Evolutionary conservation across 352 stramenopile genomes (phyloP).

Genomic region (Pythium vanterpoolii): DNA sequence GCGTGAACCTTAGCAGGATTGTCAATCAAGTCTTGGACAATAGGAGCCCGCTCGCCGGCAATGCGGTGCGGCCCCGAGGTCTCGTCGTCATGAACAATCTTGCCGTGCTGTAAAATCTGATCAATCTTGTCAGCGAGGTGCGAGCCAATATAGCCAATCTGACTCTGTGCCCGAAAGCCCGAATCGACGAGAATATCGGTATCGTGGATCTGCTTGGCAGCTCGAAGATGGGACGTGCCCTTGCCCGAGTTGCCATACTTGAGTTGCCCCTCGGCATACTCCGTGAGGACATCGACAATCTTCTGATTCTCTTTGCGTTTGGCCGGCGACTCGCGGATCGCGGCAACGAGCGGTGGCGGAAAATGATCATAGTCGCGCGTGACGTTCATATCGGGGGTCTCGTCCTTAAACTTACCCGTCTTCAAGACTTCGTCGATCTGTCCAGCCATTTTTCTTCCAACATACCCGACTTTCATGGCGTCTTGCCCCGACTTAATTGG

Average conservation of each 20-base stretch:
- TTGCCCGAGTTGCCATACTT: constrained; percentile 71
- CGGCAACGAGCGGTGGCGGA: constrained; percentile 39
- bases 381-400: constrained; percentile 42
- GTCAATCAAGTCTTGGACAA: constrained; percentile 59
- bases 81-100: constrained; percentile 47
- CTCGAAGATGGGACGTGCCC: constrained; percentile 62
- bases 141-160: constrained; percentile 57
- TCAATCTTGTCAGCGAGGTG: constrained; percentile 79
- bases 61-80: constrained; percentile 32
- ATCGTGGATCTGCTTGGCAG: constrained; percentile 61
- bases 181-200: constrained; percentile 46
- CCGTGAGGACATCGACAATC: constrained; percentile 56
- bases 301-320: constrained; percentile 61
- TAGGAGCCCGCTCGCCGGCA: constrained; percentile 53
- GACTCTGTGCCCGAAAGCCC: constrained; percentile 35
- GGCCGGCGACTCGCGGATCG: constrained; percentile 40
- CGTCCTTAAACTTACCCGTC: constrained; percentile 51
- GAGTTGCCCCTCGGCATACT: constrained; percentile 70
- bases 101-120: constrained; percentile 64
- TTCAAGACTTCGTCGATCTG: constrained; percentile 62
- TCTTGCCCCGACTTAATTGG: constrained; percentile 44
- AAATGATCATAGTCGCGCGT: constrained; percentile 43
- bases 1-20: constrained; percentile 49
- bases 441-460: constrained; percentile 51
- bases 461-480: constrained; percentile 37